A percentile compares a stretch with the other conserved stretches of the same genome.
These are phyloP conservation scores for Epichloe scottii DNA, from an alignment of 2,329 filamentous ascomycete species.

Conservation along the genomic window DNA sequence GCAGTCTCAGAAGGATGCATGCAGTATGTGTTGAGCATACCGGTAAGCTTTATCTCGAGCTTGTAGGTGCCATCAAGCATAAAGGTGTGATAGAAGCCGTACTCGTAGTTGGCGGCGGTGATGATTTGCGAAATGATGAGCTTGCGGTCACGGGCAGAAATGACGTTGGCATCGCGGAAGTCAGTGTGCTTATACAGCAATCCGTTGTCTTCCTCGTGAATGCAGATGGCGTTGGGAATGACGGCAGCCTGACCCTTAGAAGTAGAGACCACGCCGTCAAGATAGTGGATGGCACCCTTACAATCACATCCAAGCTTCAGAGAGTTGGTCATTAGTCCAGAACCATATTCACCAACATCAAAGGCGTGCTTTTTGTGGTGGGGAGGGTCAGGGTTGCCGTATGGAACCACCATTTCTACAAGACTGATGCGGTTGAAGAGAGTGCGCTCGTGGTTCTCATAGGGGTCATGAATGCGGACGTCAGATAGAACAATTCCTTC, in stretches of 20 bases:
- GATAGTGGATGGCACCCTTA: constrained; percentile 43
- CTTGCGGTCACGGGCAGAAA: constrained; percentile 44
- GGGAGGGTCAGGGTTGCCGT: constrained; percentile 49
- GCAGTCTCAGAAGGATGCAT: constrained; percentile 26
- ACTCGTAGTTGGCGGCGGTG: constrained; percentile 56
- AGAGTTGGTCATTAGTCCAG: constrained; percentile 54
- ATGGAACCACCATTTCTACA: constrained; percentile 61
- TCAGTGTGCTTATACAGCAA: constrained; percentile 55
- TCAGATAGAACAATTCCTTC: constrained; percentile 62
- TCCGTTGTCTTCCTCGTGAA: constrained; percentile 33
- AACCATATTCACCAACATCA: constrained; percentile 55
- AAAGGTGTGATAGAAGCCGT: constrained; percentile 27
- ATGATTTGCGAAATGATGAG: constrained; percentile 53
- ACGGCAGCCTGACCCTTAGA: constrained; percentile 45
- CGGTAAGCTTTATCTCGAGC: constrained; percentile 42
- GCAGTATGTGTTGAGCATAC: constrained; percentile 27
- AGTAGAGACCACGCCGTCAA: constrained; percentile 24
- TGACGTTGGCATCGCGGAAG: constrained; percentile 44
- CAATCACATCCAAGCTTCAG: constrained; percentile 49
- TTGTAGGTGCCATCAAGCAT: constrained; percentile 53
- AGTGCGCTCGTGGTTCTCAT: constrained; percentile 31
- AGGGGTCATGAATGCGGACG: constrained; percentile 46
- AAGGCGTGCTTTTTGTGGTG: constrained; percentile 58
- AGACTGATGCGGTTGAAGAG: constrained; percentile 57
- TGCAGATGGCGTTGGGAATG: constrained; percentile 42